Base-by-base conservation (phyloP, 768 basidiomycete species). In the Boletus speciosus region DNA sequence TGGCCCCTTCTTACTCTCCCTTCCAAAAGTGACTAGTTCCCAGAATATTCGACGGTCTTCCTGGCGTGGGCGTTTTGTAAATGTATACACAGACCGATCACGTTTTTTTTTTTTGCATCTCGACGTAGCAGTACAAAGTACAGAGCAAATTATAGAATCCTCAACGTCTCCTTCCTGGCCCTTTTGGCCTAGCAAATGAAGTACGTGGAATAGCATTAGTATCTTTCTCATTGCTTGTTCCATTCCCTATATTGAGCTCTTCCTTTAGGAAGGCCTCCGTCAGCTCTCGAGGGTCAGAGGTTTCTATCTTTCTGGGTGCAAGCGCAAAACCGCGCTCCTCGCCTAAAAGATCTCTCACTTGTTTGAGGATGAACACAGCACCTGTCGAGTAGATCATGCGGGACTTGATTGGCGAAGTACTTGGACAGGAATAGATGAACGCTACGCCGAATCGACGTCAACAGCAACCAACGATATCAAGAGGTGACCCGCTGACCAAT, bases 351-450 rank as follows among this genome's bases (percentile, higher is more conserved):
- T 70, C 72, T 56, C 84, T 84, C 32, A 81, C 83, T 8, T 79
- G 72, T 47, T 77, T 75, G 62, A 81, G 86, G 7, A 86, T 77
- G 19, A 79, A 69, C 10, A 76, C 61, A 11, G 81, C 81, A 9
- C 83, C 85, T 2, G 87, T 85, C 0, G 93, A 91, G 71, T 95
- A 96, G 35, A 97, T 66, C 90, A 98, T 94, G 41, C 93, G 81
- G 56, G 85, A 77, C 64, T 91, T 92, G 72, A 97, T 79, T 1
- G 90, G 88, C 6, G 89, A 91, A 14, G 71, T 64, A 4, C 85
- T 79, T 0, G 95, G 95, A 68, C 95, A 98, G 19, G 88, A 89
- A 71, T 98, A 98, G 52, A 97, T 89, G 71, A 93, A 94, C 47
- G 90, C 88, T 93, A 57, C 7, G n/a, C 31, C 25, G 57, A 32